A percentile compares a stretch with the other conserved stretches of the same genome.
phyloP scores from a whole-genome alignment of 139 green algal genomes.

The Chlamydomonas sp. region DNA sequence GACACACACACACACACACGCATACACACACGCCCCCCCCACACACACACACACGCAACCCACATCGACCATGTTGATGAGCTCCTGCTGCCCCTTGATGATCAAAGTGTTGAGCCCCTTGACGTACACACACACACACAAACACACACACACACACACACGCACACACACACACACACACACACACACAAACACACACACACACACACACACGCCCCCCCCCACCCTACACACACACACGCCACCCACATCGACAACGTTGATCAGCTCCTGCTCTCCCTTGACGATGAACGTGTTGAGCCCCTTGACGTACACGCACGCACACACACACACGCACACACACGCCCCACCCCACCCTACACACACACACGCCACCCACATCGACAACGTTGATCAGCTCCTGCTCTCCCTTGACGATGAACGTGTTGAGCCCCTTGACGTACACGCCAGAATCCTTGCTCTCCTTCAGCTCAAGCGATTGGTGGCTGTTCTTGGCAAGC shows the following conservation, averaged over 20 bases:
- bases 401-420: conserved; percentile 69
- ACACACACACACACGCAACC: too few species aligned
- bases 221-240: too few species aligned
- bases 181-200: too few species aligned
- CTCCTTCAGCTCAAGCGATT: conserved; percentile 71
- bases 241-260: conserved; percentile 68
- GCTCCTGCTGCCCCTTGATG: too few species aligned
- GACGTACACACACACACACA: conserved; percentile 48
- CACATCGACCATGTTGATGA: too few species aligned
- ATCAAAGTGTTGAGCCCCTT: too few species aligned
- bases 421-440: conserved; percentile 71
- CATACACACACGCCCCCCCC: too few species aligned
- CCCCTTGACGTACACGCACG: conserved; percentile 73
- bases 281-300: conserved; percentile 77
- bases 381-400: conserved; percentile 74
- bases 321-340: not conserved
- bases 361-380: conserved; percentile 29
- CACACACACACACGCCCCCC: too few species aligned
- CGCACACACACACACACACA: not conserved
- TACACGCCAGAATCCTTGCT: conserved; percentile 69
- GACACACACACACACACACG: too few species aligned
- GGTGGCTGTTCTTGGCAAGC: conserved; percentile 57
- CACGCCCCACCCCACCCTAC: not conserved
- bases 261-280: conserved; percentile 61
- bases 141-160: not conserved